phyloP scores from a whole-genome alignment of 352 stramenopile genomes.

The Globisporangium emineosum region DNA sequence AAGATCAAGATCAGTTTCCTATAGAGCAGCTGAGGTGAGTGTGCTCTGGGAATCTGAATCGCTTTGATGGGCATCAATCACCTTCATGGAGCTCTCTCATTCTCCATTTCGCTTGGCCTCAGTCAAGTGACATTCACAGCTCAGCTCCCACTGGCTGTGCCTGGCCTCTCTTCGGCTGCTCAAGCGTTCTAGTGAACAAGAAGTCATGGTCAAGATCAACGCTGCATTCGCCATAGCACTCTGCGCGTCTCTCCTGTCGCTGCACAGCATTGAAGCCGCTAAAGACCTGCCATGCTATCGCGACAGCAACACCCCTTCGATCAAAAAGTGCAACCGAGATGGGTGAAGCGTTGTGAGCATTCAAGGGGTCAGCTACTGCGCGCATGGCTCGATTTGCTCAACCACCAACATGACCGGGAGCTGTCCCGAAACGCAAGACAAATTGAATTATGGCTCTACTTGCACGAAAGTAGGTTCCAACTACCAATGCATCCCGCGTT shows the following conservation, averaged over 20 bases:
- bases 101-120: constrained; percentile 11
- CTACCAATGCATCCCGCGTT: neutral
- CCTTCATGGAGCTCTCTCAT: neutral
- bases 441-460: neutral
- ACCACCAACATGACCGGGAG: neutral
- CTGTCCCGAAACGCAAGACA: constrained; percentile 4
- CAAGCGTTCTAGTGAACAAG: neutral
- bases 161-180: neutral
- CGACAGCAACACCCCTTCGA: neutral
- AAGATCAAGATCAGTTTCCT: neutral
- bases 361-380: neutral
- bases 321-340: neutral
- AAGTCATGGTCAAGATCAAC: constrained; percentile 6
- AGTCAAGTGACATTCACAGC: constrained; percentile 7
- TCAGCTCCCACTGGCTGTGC: neutral
- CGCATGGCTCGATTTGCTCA: constrained; percentile 2
- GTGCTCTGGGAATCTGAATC: neutral
- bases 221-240: neutral
- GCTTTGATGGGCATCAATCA: neutral
- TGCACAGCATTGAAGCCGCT: neutral
- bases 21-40: neutral
- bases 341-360: neutral
- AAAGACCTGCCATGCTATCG: neutral
- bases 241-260: neutral
- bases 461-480: constrained; percentile 1